Evolutionary conservation across 768 basidiomycete species (phyloP), one percentile per base, ranked within the genome.

Genomic region (Paxillus involutus): DNA sequence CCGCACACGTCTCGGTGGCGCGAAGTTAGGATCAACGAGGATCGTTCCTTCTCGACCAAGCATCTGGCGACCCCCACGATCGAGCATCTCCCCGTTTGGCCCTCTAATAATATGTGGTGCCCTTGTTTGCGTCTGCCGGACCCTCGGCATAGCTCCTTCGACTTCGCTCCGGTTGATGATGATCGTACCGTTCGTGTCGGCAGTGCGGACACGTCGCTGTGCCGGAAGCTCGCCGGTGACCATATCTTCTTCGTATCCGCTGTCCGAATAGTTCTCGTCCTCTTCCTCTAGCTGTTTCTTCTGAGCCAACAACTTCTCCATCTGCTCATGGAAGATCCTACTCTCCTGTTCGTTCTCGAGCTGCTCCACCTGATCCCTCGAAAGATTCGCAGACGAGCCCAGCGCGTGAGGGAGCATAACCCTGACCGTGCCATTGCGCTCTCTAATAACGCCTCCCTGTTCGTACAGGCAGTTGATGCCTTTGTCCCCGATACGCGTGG

Each of bases 401-500:
- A 62, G 19, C 2, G 67, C 57, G 14, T 63, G 69, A 17, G 45
- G 56, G 40, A 63, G 50, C 44, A 70, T 49, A 1, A 69, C 42
- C 24, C 70, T 51, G 32, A 35, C 33, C 3, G 41, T 51, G 3
- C 59, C 59, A n/a, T 59, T 55, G 13, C 57, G 46, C 8, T 59
- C 58, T 11, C 49, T 52, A 10, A 64, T 56, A 2, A 59, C 56
- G 0, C 58, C 59, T 0, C 46, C 55, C 6, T 59, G 52, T 6
- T 61, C 51, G 33, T 63, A 65, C 17, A 63, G 33, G 41, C 61
- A 63, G 1, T 62, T 55, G n/a, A 70, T 12, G 2, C 63, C 68
- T 14, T 59, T 63, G 54, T 66, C 65, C 1, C 70, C 70, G 8
- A 70, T 63, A n/a, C 64, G 66, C 5, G 47, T 36, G 5, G 70